phyloP scores from a whole-genome alignment of 2,329 filamentous ascomycete species.

The Colletotrichum siamense region DNA sequence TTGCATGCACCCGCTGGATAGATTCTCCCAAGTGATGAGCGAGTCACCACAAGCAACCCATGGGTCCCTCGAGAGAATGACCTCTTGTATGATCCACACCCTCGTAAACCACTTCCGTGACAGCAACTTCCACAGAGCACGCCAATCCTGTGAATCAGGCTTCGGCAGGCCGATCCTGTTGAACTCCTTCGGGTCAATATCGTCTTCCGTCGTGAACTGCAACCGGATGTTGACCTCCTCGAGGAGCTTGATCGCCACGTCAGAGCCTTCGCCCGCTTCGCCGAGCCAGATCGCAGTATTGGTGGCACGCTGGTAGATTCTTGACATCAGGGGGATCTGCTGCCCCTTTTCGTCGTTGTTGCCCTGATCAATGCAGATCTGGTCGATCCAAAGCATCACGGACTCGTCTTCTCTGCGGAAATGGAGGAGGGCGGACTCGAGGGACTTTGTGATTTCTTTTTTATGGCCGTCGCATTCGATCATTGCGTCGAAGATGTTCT shows the following conservation, averaged over 20 bases:
- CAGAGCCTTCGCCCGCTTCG: conserved; percentile 23
- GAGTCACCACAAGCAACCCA: conserved; percentile 3
- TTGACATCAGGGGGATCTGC: conserved; percentile 19
- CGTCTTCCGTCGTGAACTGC: neutral
- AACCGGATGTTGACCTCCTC: neutral
- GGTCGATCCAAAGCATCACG: conserved; percentile 19
- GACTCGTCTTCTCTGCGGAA: neutral
- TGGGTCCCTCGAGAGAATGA: neutral
- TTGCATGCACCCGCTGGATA: neutral
- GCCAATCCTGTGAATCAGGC: neutral
- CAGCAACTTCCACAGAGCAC: neutral
- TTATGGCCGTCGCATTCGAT: neutral
- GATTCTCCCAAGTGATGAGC: neutral
- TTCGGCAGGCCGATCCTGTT: neutral
- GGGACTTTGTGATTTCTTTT: neutral
- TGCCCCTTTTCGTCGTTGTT: conserved; percentile 10
- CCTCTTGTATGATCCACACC: conserved; percentile 5
- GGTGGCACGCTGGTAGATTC: conserved; percentile 4
- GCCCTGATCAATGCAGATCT: conserved; percentile 22
- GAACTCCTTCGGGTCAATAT: neutral
- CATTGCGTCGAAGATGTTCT: neutral
- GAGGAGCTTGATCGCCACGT: conserved; percentile 20
- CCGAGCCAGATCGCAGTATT: conserved; percentile 26
- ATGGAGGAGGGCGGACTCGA: neutral
- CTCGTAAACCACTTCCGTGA: conserved; percentile 8